phyloP scores from a whole-genome alignment of 306 rosid species.

The Vicia villosa region DNA sequence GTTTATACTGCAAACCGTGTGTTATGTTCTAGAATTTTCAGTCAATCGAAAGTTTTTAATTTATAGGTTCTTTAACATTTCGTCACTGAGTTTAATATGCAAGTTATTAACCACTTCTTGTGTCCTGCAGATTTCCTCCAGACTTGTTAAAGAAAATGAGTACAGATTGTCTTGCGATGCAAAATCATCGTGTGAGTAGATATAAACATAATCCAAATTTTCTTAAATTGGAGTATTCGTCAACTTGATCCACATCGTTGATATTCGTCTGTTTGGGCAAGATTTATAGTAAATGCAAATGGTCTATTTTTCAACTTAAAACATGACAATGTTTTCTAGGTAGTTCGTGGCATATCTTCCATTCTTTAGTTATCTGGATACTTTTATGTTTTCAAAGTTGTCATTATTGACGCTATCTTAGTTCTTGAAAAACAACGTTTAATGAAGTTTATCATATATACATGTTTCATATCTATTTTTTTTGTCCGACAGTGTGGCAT shows the following conservation, averaged over 20 bases:
- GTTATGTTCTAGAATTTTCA: background rate
- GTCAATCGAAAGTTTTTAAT: background rate
- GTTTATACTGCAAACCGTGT: too few species aligned
- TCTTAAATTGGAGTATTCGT: conserved; percentile 9
- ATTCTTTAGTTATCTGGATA: too few species aligned
- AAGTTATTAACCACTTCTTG: conserved; percentile 22
- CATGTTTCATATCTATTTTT: conserved; percentile 22
- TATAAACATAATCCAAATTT: conserved; percentile 3
- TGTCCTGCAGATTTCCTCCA: conserved; percentile 69
- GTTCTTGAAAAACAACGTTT: background rate
- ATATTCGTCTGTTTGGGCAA: background rate
- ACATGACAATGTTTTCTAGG: too few species aligned
- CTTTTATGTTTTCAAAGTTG: background rate
- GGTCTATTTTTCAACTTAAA: too few species aligned
- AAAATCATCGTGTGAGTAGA: conserved; percentile 75
- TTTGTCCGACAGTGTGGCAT: conserved; percentile 66
- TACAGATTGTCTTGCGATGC: conserved; percentile 84
- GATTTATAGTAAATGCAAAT: too few species aligned
- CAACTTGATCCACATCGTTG: background rate
- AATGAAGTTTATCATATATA: background rate
- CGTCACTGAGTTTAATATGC: background rate
- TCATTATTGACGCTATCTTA: conserved; percentile 5
- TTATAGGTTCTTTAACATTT: conserved; percentile 5
- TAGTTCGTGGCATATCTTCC: too few species aligned
- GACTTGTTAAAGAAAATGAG: conserved; percentile 68